Evolutionary conservation across 768 basidiomycete genomes (phyloP).

Genomic region (Amanita pseudoporphyria): DNA sequence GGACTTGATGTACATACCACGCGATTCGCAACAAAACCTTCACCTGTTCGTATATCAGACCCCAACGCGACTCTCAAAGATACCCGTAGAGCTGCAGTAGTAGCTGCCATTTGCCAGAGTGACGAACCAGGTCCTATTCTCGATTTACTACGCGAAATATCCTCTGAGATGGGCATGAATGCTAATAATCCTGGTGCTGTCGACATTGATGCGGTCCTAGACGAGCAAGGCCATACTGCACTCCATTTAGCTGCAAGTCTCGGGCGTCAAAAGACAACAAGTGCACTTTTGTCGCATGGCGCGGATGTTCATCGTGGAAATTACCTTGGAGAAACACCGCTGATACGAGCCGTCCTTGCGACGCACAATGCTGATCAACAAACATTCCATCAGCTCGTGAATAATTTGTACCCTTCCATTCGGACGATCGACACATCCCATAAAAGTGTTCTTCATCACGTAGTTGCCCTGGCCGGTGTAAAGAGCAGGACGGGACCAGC

Average conservation of each 20-base stretch:
- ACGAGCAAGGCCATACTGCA: constrained; percentile 91
- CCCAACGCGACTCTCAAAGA: constrained; percentile 42
- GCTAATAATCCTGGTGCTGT: constrained; percentile 19
- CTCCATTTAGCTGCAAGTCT: constrained; percentile 90
- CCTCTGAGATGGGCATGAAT: constrained; percentile 31
- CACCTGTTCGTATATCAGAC: constrained; percentile 42
- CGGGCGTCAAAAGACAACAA: constrained; percentile 57
- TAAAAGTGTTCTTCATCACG: constrained; percentile 86
- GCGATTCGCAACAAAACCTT: constrained; percentile 64
- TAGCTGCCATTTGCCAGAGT: constrained; percentile 56
- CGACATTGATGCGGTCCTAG: constrained; percentile 80
- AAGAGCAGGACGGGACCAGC: constrained; percentile 80
- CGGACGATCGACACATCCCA: constrained; percentile 82
- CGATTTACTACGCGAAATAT: constrained; percentile 56
- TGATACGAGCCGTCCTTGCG: constrained; percentile 86
- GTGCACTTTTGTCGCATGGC: constrained; percentile 62
- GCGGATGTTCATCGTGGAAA: constrained; percentile 91
- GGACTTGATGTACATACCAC: constrained; percentile 37
- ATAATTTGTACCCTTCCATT: constrained; percentile 60
- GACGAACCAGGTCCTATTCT: constrained; percentile 60
- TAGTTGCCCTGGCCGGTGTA: constrained; percentile 84
- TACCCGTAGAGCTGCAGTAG: constrained; percentile 48
- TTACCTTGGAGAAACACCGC: constrained; percentile 87
- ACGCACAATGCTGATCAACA: constrained; percentile 79
- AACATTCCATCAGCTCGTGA: constrained; percentile 58